These are phyloP conservation scores for Pholiota adiposa DNA, from an alignment of 1,284 basidiomycete species.

Conservation along the genomic window DNA sequence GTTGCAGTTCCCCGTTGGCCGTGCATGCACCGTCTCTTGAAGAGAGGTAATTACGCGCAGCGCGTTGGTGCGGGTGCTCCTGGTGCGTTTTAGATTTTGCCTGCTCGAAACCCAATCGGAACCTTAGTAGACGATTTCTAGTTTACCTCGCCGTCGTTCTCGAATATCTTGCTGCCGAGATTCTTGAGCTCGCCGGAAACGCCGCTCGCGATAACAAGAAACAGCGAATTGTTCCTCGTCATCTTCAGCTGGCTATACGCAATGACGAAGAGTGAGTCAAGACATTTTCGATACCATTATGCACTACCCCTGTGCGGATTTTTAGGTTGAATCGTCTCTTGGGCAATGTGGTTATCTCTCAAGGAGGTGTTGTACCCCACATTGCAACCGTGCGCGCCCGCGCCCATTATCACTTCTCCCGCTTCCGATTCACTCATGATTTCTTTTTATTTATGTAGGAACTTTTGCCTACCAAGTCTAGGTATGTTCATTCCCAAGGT, in stretches of 20 bases:
- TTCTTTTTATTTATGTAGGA: conserved; percentile 31
- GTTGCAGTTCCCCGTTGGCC: conserved; percentile 76
- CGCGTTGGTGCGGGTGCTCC: conserved; percentile 73
- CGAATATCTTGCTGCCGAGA: conserved; percentile 88
- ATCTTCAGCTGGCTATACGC: conserved; percentile 87
- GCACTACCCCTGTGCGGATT: no score
- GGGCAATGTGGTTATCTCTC: conserved; percentile 87
- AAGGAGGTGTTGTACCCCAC: conserved; percentile 86
- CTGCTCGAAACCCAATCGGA: no score
- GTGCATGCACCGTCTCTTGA: conserved; percentile 79
- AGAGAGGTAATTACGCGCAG: conserved; percentile 58
- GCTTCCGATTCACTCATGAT: neutral
- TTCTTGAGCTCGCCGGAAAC: conserved; percentile 89
- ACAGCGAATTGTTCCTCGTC: conserved; percentile 88
- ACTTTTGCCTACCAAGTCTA: conserved; percentile 49
- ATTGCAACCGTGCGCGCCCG: conserved; percentile 44
- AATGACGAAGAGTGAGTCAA: conserved; percentile 77
- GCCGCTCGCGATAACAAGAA: conserved; percentile 86
- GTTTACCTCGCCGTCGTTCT: conserved; percentile 82
- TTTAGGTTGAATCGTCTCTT: conserved; percentile 70
- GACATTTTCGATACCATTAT: no score
- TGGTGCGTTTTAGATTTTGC: conserved; percentile 56
- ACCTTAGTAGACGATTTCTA: conserved; percentile 33
- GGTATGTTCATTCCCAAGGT: conserved; percentile 28
- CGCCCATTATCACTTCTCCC: neutral